Base-by-base conservation (phyloP, 192 early-diverging fungal genomes). In the Ramicandelaber brevisporus region DNA sequence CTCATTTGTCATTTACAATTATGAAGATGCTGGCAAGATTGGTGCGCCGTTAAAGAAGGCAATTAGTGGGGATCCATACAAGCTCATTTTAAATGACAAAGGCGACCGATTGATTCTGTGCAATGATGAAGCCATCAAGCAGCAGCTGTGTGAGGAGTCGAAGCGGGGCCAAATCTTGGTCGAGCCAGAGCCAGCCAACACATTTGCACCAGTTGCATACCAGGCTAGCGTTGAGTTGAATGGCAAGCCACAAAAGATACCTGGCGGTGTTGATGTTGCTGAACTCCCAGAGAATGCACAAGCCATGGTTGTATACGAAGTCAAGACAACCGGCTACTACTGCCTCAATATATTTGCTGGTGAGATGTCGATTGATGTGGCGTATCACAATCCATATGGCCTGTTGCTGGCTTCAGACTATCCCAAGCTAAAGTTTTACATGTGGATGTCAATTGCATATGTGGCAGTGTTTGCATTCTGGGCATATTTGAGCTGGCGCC, bases 391-490 rank as follows among this genome's bases (percentile, higher is more conserved):
- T 43, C 68, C 78, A 6, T 75, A 84, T 49, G 90, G 90, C 27
- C 46, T 59, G 34, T 46, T 96, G 10, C 76, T 82, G 1, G 86
- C 70, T 16, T 55, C 60, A 14, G 84, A 87, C 26, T 96, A 80
- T 49, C 84, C 86, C 1, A 88, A 87, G 36, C 42, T 96, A 17
- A 55, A 81, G 59, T 70, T 96, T 15, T 87, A 81, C 42, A 73
- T 78, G 14, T 29, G 59, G 2, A 56, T 85, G 18, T 66, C 65
- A 11, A 37, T 81, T 12, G 50, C 67, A 9, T 97, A 97, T 33
- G 40, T 77, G 6, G 21, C 44, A 7, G 64, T 97, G 30, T 76
- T 72, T 9, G 18, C 70, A 3, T 43, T 55, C 3, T 97, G 92
- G 92, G 64, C 68, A 40, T 38, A 69, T 12, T 50, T 73, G 27